A percentile compares a stretch with the other conserved stretches of the same genome.
phyloP scores from a whole-genome alignment of 148 eudicot species.

The Diospyros kaki region DNA sequence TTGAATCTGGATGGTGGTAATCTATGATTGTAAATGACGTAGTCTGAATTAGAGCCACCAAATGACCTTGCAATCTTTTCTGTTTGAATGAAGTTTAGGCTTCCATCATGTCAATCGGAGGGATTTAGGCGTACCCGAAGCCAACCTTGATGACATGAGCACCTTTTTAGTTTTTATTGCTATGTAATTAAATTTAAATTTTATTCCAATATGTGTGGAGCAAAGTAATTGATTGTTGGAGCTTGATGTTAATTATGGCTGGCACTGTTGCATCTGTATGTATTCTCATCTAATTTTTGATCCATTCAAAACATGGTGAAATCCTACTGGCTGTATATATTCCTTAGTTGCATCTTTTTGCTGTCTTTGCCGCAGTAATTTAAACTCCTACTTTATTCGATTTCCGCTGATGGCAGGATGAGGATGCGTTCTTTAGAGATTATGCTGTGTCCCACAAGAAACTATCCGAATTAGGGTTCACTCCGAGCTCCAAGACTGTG shows the following conservation, averaged over 20 bases:
- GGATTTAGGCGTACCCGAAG: neutral
- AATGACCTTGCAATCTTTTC: neutral
- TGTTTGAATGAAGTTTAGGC: neutral
- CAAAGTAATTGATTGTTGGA: neutral
- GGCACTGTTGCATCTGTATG: neutral
- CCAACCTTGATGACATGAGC: neutral
- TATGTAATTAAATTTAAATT: neutral
- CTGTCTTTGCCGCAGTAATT: neutral
- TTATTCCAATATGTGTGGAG: neutral
- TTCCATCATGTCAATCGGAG: neutral
- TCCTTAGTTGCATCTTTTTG: neutral
- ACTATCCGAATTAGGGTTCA: constrained; percentile 82
- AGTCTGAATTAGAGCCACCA: neutral
- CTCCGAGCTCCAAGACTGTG: constrained; percentile 13
- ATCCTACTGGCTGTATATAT: neutral
- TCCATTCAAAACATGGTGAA: neutral
- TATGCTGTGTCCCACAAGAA: constrained; percentile 87
- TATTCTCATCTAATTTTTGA: neutral
- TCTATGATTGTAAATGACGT: neutral
- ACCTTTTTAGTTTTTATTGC: neutral
- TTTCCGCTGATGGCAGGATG: constrained; percentile 54
- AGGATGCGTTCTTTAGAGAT: constrained; percentile 83
- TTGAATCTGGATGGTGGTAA: constrained; percentile 3
- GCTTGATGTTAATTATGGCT: neutral
- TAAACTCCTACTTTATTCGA: neutral